Percentiles rank a stretch among this genome's conserved stretches.
phyloP scores from a whole-genome alignment of 495 filamentous ascomycete genomes.

The Penicillium coprophilum region DNA sequence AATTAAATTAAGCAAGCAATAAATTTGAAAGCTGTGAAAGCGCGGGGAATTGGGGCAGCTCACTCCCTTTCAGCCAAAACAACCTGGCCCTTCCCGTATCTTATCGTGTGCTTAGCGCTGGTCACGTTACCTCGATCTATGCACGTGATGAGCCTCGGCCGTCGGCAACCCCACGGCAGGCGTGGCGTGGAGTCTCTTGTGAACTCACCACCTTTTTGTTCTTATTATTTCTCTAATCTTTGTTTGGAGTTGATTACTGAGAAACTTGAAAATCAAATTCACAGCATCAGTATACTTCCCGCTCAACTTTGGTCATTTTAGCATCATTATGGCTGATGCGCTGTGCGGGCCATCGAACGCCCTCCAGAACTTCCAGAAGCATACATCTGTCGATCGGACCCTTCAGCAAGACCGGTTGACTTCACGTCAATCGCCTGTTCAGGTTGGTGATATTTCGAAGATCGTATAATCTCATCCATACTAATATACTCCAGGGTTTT shows the following conservation, averaged over 20 bases:
- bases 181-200: conserved; percentile 5
- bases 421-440: conserved; percentile 51
- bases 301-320: neutral
- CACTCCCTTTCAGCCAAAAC: conserved; percentile 26
- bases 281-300: neutral
- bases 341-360: conserved; percentile 90
- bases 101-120: conserved; percentile 28
- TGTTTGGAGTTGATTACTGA: neutral
- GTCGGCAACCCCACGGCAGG: conserved; percentile 24
- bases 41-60: conserved; percentile 5
- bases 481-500: conserved; percentile 53
- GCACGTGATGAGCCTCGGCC: conserved; percentile 35
- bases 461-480: neutral
- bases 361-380: conserved; percentile 80
- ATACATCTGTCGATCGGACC: conserved; percentile 71
- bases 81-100: conserved; percentile 45
- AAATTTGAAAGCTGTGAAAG: conserved; percentile 5
- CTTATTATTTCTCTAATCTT: neutral
- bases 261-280: neutral
- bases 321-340: conserved; percentile 67
- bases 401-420: conserved; percentile 80
- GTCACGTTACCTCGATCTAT: conserved; percentile 19
- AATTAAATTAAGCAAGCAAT: conserved; percentile 8
- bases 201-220: neutral
- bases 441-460: conserved; percentile 42